A percentile compares a stretch with the other conserved stretches of the same genome.
phyloP scores from a whole-genome alignment of 2,329 filamentous ascomycete genomes.

The Ascochyta fabae region DNA sequence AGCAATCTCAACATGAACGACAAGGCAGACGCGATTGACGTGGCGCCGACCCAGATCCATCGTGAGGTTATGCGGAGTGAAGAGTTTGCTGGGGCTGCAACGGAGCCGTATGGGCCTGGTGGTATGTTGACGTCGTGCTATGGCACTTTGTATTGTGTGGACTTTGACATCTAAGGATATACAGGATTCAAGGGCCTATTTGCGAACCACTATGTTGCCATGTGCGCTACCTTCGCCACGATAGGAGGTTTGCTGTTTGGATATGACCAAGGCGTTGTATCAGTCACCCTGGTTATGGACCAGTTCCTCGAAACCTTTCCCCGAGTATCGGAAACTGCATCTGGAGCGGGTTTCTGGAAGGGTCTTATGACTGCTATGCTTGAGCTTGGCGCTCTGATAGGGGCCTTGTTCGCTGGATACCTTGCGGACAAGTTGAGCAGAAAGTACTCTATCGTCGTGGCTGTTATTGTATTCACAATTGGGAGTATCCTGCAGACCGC shows the following conservation, averaged over 20 bases:
- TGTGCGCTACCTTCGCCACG: slow-evolving; percentile 60
- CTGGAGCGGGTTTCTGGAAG: slow-evolving; percentile 55
- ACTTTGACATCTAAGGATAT: not conserved
- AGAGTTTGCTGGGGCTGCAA: slow-evolving; percentile 8
- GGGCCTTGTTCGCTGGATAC: slow-evolving; percentile 50
- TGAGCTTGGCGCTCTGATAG: slow-evolving; percentile 58
- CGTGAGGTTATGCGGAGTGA: slow-evolving; percentile 26
- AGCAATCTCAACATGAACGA: slow-evolving; percentile 15
- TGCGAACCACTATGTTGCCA: slow-evolving; percentile 56
- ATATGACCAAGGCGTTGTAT: slow-evolving; percentile 57
- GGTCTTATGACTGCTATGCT: slow-evolving; percentile 62
- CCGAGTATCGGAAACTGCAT: slow-evolving; percentile 49
- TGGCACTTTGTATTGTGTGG: not conserved
- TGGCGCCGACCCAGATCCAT: slow-evolving; percentile 28
- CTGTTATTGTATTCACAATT: slow-evolving; percentile 59
- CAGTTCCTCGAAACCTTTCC: slow-evolving; percentile 58
- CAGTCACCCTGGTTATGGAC: slow-evolving; percentile 59
- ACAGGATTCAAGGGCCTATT: slow-evolving; percentile 57
- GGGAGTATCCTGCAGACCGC: slow-evolving; percentile 61
- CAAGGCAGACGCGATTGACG: slow-evolving; percentile 28
- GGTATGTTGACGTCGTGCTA: slow-evolving; percentile 27
- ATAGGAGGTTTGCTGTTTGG: slow-evolving; percentile 60
- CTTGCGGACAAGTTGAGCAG: slow-evolving; percentile 61
- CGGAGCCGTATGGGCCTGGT: slow-evolving; percentile 42
- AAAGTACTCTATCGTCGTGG: slow-evolving; percentile 60